Percentiles rank a stretch among this genome's conserved stretches.
Evolutionary conservation across 208 protist species (phyloP).

Genomic region (Borovskyia barvae): DNA sequence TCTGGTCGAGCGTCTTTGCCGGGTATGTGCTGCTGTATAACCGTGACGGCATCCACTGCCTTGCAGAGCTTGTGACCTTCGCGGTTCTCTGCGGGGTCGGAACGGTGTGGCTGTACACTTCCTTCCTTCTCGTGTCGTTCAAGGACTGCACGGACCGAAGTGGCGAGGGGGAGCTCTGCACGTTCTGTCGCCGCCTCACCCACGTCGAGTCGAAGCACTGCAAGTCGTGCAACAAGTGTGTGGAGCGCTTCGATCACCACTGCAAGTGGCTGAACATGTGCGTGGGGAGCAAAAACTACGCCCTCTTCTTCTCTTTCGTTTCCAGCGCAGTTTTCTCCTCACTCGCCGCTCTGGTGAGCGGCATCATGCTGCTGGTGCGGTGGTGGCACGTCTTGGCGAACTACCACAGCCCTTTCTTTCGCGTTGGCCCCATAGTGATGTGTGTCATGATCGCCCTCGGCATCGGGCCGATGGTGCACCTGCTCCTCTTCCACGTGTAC

Average conservation of each 20-base stretch:
- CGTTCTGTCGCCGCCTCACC: constrained; percentile 62
- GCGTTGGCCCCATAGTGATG: constrained; percentile 57
- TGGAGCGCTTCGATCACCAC: constrained; percentile 89
- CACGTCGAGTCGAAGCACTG: constrained; percentile 77
- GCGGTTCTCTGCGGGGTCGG: constrained; percentile 16
- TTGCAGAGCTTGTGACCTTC: constrained; percentile 48
- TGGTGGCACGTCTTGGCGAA: constrained; percentile 55
- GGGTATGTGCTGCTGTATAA: constrained; percentile 49
- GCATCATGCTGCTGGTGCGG: constrained; percentile 43
- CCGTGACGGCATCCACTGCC: constrained; percentile 24
- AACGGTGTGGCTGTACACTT: constrained; percentile 17
- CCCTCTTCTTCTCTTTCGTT: constrained; percentile 67
- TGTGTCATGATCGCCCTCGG: constrained; percentile 33
- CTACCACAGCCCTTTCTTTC: constrained; percentile 55
- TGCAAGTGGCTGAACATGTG: constrained; percentile 93
- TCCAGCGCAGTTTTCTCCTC: constrained; percentile 28
- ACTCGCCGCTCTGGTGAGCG: constrained; percentile 25
- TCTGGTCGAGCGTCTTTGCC: constrained; percentile 45
- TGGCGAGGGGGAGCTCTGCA: constrained; percentile 59
- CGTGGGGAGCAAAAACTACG: constrained; percentile 82
- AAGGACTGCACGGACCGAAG: constrained; percentile 51
- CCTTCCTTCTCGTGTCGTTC: constrained; percentile 48
- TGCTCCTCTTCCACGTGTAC: constrained; percentile 75
- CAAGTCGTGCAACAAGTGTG: constrained; percentile 89
- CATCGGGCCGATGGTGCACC: constrained; percentile 48